Evolutionary conservation across 169 alveolate species (phyloP).

Genomic region (Toxoplasma gondii): DNA sequence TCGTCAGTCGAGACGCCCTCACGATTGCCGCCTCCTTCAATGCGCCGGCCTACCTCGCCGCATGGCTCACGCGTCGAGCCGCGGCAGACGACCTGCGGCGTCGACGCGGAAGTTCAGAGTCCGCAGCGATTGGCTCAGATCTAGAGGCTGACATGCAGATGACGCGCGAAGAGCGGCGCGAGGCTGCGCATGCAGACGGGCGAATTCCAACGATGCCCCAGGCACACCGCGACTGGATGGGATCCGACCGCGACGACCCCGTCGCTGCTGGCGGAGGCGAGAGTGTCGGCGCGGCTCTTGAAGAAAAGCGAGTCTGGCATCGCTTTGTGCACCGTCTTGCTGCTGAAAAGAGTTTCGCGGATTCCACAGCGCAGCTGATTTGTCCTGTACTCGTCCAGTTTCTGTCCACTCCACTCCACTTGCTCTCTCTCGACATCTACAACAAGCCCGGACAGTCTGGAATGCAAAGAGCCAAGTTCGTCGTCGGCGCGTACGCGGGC

Average conservation of each 20-base stretch:
- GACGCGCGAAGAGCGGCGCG: background rate
- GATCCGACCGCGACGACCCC: slow-evolving; percentile 1
- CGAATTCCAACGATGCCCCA: background rate
- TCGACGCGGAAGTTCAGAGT: background rate
- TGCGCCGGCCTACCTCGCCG: slow-evolving; percentile 49
- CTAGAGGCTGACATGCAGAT: background rate
- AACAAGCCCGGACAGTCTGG: background rate
- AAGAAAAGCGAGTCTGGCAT: background rate
- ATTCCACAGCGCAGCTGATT: slow-evolving; percentile 42
- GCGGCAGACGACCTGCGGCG: background rate
- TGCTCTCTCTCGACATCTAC: slow-evolving; percentile 38
- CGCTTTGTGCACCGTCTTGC: background rate
- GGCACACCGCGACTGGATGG: background rate
- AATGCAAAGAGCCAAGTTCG: background rate
- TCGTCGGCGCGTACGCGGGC: slow-evolving; percentile 32
- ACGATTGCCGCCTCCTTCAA: slow-evolving; percentile 67
- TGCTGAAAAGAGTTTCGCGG: background rate
- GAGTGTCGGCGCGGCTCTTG: background rate
- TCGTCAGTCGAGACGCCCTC: slow-evolving; percentile 39
- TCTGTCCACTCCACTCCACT: slow-evolving; percentile 61
- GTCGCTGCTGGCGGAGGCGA: background rate
- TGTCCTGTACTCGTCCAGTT: slow-evolving; percentile 55
- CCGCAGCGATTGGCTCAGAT: background rate
- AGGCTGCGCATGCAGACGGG: background rate
- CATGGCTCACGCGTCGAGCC: background rate